These are phyloP conservation scores for Coemansia sp. DNA, from an alignment of 192 early-diverging fungal species.

Conservation along the genomic window DNA sequence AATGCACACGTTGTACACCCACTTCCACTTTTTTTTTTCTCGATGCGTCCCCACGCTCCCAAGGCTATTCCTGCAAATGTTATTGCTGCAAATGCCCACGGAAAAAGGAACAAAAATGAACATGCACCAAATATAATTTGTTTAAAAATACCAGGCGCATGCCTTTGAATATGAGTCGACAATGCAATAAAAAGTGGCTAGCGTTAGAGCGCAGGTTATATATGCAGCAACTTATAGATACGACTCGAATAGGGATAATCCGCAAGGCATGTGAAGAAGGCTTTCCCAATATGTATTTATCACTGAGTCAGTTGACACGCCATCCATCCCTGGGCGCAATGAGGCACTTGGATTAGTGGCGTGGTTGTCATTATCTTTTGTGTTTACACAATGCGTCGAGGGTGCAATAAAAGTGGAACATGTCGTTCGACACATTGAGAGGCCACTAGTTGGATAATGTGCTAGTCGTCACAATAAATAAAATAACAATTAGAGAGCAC, in stretches of 20 bases:
- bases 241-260: background rate
- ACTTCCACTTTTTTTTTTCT: background rate
- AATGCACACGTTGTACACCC: background rate
- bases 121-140: background rate
- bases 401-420: background rate
- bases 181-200: background rate
- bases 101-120: background rate
- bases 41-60: background rate
- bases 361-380: background rate
- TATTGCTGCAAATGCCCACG: background rate
- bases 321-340: background rate
- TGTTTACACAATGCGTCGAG: background rate
- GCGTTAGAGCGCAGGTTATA: background rate
- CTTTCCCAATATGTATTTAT: background rate
- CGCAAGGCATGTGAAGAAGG: background rate
- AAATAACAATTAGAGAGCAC: background rate
- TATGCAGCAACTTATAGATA: background rate
- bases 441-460: background rate
- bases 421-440: background rate
- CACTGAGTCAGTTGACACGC: conserved; percentile 5
- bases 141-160: background rate
- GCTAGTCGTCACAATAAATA: background rate
- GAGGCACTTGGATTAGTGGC: conserved; percentile 5
- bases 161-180: background rate
- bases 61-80: background rate